These are phyloP conservation scores for Kondoa subrosea DNA, from an alignment of 768 basidiomycete species.

Conservation along the genomic window DNA sequence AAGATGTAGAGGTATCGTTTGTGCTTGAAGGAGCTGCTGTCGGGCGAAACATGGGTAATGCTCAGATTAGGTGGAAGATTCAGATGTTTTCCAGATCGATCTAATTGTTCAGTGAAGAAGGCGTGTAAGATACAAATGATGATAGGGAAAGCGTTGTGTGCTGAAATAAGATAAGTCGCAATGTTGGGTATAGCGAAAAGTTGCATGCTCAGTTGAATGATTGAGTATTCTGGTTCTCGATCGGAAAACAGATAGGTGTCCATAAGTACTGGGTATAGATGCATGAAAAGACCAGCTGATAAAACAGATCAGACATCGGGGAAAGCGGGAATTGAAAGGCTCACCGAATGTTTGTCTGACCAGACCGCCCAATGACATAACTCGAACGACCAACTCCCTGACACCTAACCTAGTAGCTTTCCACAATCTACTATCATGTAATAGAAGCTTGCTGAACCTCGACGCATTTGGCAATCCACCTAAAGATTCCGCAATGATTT, in stretches of 20 bases:
- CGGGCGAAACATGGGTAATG: conserved; percentile 48
- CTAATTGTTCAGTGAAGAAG: conserved; percentile 82
- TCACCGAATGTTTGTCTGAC: conserved; percentile 64
- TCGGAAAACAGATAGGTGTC: conserved; percentile 84
- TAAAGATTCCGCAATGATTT: conserved; percentile 10
- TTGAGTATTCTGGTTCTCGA: conserved; percentile 82
- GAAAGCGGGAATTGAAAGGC: conserved; percentile 26
- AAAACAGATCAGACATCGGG: conserved; percentile 18
- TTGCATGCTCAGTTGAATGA: conserved; percentile 82
- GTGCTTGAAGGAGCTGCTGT: conserved; percentile 72
- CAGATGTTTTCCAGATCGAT: conserved; percentile 28
- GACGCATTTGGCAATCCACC: neutral
- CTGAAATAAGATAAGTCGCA: conserved; percentile 55
- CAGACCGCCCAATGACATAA: conserved; percentile 29
- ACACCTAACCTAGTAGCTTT: conserved; percentile 29
- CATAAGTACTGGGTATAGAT: conserved; percentile 65
- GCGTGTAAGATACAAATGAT: conserved; percentile 68
- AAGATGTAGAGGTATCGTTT: conserved; percentile 94
- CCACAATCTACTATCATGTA: conserved; percentile 31
- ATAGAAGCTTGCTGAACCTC: conserved; percentile 17
- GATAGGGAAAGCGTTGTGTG: conserved; percentile 55
- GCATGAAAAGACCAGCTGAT: conserved; percentile 10
- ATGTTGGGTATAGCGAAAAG: conserved; percentile 82
- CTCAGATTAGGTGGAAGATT: conserved; percentile 31
- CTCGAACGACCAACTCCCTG: conserved; percentile 27